Evolutionary conservation across 2,329 filamentous ascomycete genomes (phyloP).

Genomic region (Penicillium sp.): DNA sequence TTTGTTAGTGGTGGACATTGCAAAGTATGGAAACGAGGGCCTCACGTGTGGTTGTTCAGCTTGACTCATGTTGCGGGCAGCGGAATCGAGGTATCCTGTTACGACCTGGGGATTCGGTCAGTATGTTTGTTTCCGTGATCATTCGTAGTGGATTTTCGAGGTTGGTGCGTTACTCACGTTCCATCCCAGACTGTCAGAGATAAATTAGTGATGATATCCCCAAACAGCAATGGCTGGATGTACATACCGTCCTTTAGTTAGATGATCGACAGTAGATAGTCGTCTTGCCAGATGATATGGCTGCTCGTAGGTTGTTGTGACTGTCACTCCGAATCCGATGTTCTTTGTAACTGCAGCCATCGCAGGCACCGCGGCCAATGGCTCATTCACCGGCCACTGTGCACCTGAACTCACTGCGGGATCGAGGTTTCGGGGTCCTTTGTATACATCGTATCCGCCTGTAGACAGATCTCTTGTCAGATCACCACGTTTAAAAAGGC

Average conservation of each 20-base stretch:
- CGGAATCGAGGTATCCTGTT: slow-evolving; percentile 66
- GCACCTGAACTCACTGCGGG: slow-evolving; percentile 62
- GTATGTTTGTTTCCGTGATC: not conserved
- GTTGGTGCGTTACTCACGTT: slow-evolving; percentile 43
- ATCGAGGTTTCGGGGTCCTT: slow-evolving; percentile 58
- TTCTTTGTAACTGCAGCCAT: slow-evolving; percentile 67
- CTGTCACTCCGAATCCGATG: slow-evolving; percentile 68
- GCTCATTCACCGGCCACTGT: slow-evolving; percentile 72
- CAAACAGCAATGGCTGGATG: rapidly evolving
- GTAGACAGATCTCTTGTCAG: slow-evolving; percentile 7
- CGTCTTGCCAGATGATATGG: slow-evolving; percentile 66
- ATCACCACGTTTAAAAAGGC: not conserved
- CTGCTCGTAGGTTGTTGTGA: slow-evolving; percentile 67
- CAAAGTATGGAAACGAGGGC: not conserved
- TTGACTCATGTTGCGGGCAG: slow-evolving; percentile 62
- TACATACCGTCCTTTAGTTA: slow-evolving; percentile 59
- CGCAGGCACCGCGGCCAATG: slow-evolving; percentile 60
- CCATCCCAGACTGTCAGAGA: slow-evolving; percentile 51
- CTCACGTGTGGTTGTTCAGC: slow-evolving; percentile 51
- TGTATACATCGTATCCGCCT: slow-evolving; percentile 69
- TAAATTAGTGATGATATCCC: not conserved
- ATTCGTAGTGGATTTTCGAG: not conserved
- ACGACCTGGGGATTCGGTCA: slow-evolving; percentile 51
- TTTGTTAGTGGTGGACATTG: not conserved
- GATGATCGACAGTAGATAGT: slow-evolving; percentile 66